Conservation (phyloP, 371 early-diverging fungal genomes). For the Mucor irregularis region DNA sequence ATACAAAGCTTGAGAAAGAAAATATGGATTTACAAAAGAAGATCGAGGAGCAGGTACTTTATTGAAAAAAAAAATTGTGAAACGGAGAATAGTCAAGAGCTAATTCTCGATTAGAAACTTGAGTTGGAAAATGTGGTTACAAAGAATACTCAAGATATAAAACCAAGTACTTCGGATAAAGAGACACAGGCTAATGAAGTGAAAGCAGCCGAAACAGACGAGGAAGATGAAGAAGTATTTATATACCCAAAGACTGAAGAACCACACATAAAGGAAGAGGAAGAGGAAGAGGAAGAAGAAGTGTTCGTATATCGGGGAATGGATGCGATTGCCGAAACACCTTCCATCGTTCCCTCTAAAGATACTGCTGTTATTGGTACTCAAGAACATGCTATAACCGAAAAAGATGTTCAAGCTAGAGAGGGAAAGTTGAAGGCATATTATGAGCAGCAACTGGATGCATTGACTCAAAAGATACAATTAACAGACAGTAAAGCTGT, state of each 20-base stretch:
- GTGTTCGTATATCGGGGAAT: slow-evolving; percentile 43
- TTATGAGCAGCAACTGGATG: slow-evolving; percentile 32
- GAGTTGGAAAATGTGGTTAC: no score
- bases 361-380: not conserved
- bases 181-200: slow-evolving; percentile 19
- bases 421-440: slow-evolving; percentile 27
- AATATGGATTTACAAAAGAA: slow-evolving; percentile 13
- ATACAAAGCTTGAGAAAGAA: slow-evolving; percentile 10
- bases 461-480: slow-evolving; percentile 44
- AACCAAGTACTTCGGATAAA: slow-evolving; percentile 3
- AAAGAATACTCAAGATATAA: not conserved
- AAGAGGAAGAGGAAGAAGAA: slow-evolving; percentile 40
- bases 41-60: slow-evolving; percentile 15
- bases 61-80: no score
- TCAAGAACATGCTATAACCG: not conserved
- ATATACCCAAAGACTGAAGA: slow-evolving; percentile 33
- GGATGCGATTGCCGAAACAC: slow-evolving; percentile 22
- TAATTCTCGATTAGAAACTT: no score
- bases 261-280: slow-evolving; percentile 4
- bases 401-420: slow-evolving; percentile 7
- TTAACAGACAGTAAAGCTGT: slow-evolving; percentile 42
- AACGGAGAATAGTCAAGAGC: no score
- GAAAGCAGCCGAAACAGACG: slow-evolving; percentile 15
- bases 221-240: slow-evolving; percentile 37
- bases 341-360: not conserved